Percentiles rank a stretch among this genome's conserved stretches.
Conservation (phyloP, 495 filamentous ascomycete species). For the Podospora anserina region DNA sequence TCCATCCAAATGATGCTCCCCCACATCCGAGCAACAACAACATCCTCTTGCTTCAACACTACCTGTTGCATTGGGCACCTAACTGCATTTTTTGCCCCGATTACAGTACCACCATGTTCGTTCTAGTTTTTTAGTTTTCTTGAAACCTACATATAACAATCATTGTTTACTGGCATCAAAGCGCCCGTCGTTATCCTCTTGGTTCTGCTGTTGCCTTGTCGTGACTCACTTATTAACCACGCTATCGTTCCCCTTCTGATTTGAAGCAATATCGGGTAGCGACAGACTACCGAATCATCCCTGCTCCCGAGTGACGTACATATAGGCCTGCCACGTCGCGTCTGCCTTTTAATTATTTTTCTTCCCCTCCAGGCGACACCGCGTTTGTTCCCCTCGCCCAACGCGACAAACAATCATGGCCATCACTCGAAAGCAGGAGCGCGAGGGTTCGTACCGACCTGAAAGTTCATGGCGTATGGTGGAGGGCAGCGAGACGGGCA, state of each 20-base stretch:
- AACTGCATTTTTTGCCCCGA: no score
- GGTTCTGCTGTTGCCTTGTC: slow-evolving; percentile 17
- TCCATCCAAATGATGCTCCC: neutral
- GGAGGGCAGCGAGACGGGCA: slow-evolving; percentile 40
- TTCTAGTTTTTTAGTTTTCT: neutral
- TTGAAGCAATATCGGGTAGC: neutral
- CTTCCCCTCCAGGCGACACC: neutral
- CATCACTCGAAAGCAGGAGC: slow-evolving; percentile 14
- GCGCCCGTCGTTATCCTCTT: neutral
- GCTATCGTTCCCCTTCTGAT: neutral
- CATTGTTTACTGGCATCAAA: neutral
- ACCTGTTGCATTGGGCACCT: neutral
- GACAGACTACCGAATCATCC: slow-evolving; percentile 2
- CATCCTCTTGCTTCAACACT: slow-evolving; percentile 2
- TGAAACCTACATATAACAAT: neutral
- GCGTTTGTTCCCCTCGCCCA: neutral
- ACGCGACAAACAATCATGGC: slow-evolving; percentile 1
- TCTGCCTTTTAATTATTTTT: neutral
- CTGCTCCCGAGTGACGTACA: slow-evolving; percentile 1
- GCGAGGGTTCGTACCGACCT: slow-evolving; percentile 28
- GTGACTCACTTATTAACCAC: slow-evolving; percentile 20
- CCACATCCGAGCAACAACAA: neutral
- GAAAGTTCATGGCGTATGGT: slow-evolving; percentile 52
- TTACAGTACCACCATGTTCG: neutral
- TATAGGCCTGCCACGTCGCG: neutral